A percentile compares a stretch with the other conserved stretches of the same genome.
Evolutionary conservation across 2,329 filamentous ascomycete genomes (phyloP).

Genomic region (Scytalidium sp.): DNA sequence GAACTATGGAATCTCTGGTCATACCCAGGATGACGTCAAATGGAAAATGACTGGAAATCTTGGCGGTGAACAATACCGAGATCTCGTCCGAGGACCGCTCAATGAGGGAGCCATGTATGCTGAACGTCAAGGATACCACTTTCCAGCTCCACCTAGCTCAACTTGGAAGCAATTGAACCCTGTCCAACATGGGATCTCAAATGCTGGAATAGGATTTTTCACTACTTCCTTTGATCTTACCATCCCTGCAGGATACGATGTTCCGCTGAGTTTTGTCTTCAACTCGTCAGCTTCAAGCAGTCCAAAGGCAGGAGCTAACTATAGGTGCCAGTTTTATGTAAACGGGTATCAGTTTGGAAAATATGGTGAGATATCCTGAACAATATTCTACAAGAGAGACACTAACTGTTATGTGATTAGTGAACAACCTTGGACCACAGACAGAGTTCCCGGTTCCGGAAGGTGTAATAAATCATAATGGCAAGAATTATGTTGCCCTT

Average conservation of each 20-base stretch:
- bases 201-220: slow-evolving; percentile 55
- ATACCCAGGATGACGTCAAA: slow-evolving; percentile 39
- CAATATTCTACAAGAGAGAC: neutral
- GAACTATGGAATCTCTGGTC: slow-evolving; percentile 51
- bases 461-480: slow-evolving; percentile 65
- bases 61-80: slow-evolving; percentile 58
- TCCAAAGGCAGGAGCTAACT: slow-evolving; percentile 38
- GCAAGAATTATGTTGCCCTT: slow-evolving; percentile 64
- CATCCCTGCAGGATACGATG: slow-evolving; percentile 53
- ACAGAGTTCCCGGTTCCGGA: slow-evolving; percentile 67
- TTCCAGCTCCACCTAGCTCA: slow-evolving; percentile 45
- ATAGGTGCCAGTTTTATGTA: slow-evolving; percentile 60
- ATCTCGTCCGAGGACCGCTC: slow-evolving; percentile 56
- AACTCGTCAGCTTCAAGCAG: slow-evolving; percentile 10
- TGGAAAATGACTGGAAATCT: slow-evolving; percentile 69
- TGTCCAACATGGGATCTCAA: slow-evolving; percentile 34
- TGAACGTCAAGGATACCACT: slow-evolving; percentile 60
- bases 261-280: slow-evolving; percentile 51
- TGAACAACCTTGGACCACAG: slow-evolving; percentile 69
- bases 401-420: slow-evolving; percentile 5
- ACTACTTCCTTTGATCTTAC: slow-evolving; percentile 50
- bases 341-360: slow-evolving; percentile 69
- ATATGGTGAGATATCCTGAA: slow-evolving; percentile 22
- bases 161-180: slow-evolving; percentile 39
- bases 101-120: slow-evolving; percentile 63